Conservation (phyloP, 148 eudicot species). For the Silene latifolia region DNA sequence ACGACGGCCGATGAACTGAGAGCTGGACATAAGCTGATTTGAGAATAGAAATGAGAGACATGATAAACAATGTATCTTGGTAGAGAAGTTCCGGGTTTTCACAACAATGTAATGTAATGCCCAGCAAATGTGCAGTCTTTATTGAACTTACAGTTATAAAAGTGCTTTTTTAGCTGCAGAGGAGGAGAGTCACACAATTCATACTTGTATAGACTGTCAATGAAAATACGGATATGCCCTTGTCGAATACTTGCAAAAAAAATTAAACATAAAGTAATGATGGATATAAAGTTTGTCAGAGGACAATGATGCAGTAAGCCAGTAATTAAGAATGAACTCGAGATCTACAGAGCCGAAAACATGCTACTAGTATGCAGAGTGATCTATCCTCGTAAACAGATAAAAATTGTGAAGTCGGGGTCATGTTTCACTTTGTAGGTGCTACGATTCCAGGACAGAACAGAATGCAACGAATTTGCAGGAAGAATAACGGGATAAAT, state of each 20-base stretch:
- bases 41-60: conserved; percentile 13
- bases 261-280: background rate
- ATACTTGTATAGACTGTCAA: background rate
- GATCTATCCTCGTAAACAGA: too few relatives aligned
- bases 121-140: background rate
- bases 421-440: too few relatives aligned
- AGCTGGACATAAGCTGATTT: conserved; percentile 18
- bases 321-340: background rate
- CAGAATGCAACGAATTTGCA: too few relatives aligned
- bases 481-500: too few relatives aligned
- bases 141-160: background rate
- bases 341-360: background rate
- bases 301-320: background rate
- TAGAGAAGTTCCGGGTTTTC: background rate
- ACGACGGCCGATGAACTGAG: conserved; percentile 4
- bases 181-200: conserved; percentile 13
- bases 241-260: background rate
- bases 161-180: conserved; percentile 3
- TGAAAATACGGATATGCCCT: conserved; percentile 12
- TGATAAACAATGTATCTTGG: background rate
- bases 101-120: background rate
- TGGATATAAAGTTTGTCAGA: too few relatives aligned
- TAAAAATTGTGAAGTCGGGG: too few relatives aligned
- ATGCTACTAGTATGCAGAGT: background rate
- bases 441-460: too few relatives aligned